phyloP scores from a whole-genome alignment of 2,329 filamentous ascomycete species.

The Xylaria polymorpha region DNA sequence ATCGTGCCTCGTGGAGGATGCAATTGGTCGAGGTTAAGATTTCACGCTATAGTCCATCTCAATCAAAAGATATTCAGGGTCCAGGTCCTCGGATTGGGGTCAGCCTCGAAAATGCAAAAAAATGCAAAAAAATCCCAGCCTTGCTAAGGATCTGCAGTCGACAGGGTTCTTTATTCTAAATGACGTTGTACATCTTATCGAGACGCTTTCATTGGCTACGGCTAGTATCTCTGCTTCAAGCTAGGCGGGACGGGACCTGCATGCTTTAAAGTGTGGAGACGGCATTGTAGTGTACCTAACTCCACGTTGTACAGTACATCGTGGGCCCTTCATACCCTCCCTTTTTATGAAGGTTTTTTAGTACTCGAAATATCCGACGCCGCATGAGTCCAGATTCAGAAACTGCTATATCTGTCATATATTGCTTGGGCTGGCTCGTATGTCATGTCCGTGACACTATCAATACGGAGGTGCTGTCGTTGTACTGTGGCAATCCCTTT shows the following conservation, averaged over 20 bases:
- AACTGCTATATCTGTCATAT: too few species aligned
- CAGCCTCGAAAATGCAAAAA: constrained; percentile 16
- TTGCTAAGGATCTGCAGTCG: constrained; percentile 14
- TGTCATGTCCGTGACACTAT: neutral
- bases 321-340: too few species aligned
- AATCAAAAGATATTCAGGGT: neutral
- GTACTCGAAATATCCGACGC: neutral
- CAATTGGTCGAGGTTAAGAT: neutral
- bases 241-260: neutral
- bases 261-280: neutral
- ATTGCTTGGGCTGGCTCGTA: too few species aligned
- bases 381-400: too few species aligned
- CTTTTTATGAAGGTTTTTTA: neutral
- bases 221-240: neutral
- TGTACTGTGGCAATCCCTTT: neutral
- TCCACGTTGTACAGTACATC: too few species aligned
- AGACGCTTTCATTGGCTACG: neutral
- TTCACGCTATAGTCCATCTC: neutral
- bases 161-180: constrained; percentile 17
- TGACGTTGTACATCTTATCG: constrained; percentile 26
- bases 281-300: neutral
- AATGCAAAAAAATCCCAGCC: constrained; percentile 25
- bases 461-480: neutral
- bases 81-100: neutral
- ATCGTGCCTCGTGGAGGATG: constrained; percentile 7